Conservation (phyloP, 768 basidiomycete species). For the Mycena kentingensis region DNA sequence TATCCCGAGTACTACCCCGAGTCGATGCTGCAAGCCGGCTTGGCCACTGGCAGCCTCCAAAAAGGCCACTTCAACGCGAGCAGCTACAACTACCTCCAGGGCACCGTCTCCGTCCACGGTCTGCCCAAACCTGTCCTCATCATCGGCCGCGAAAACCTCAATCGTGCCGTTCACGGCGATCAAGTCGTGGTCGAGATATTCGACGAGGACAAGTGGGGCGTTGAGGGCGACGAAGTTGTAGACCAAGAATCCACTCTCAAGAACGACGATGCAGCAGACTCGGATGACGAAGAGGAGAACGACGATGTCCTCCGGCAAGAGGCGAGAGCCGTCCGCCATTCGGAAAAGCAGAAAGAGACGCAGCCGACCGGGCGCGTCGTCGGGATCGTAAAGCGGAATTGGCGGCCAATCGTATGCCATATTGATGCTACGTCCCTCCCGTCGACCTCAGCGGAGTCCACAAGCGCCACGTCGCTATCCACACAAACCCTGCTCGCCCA, state of each 20-base stretch:
- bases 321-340: constrained; percentile 40
- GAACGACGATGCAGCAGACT: constrained; percentile 85
- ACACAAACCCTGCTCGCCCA: constrained; percentile 93
- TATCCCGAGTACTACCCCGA: constrained; percentile 88
- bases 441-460: constrained; percentile 43
- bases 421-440: constrained; percentile 88
- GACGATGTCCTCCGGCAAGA: constrained; percentile 42
- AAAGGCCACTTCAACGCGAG: constrained; percentile 97
- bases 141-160: constrained; percentile 91
- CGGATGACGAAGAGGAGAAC: constrained; percentile 45
- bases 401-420: constrained; percentile 96
- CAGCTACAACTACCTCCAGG: constrained; percentile 93
- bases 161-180: constrained; percentile 92
- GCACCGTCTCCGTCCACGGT: constrained; percentile 73
- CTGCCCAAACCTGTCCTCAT: constrained; percentile 81
- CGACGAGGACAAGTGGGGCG: constrained; percentile 86
- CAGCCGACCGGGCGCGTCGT: constrained; percentile 93
- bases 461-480: constrained; percentile 71
- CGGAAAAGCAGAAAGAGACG: constrained; percentile 54
- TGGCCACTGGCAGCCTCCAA: constrained; percentile 81
- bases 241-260: constrained; percentile 88
- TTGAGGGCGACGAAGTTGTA: constrained; percentile 88
- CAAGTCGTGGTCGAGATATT: constrained; percentile 90
- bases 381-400: constrained; percentile 92
- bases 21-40: constrained; percentile 71